phyloP scores from a whole-genome alignment of 306 rosid genomes.

The Canavalia gladiata region DNA sequence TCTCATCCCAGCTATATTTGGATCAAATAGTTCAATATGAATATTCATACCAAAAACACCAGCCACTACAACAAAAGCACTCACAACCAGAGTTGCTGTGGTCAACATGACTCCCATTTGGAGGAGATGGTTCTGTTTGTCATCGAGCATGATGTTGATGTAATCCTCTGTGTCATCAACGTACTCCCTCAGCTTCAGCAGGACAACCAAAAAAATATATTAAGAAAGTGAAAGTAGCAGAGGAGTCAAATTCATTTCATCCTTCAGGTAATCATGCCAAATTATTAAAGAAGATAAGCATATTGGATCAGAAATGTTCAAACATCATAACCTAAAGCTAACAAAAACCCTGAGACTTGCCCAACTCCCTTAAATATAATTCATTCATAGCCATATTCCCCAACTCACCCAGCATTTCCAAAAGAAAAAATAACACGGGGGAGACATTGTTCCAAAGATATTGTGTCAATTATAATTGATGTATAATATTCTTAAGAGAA shows the following conservation, averaged over 20 bases:
- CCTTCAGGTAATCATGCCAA: not conserved
- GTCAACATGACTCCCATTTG: conserved; percentile 99
- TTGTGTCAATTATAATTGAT: too few relatives aligned
- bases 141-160: conserved; percentile 99
- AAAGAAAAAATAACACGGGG: not conserved
- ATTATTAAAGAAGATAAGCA: conserved; percentile 30
- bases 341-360: not conserved
- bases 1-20: conserved; percentile 46
- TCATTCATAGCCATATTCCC: not conserved
- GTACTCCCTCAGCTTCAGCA: conserved; percentile 88
- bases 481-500: not conserved
- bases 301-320: conserved; percentile 15
- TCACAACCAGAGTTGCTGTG: conserved; percentile 90
- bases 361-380: not conserved
- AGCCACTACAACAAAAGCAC: conserved; percentile 92
- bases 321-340: conserved; percentile 33
- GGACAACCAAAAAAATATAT: conserved; percentile 1
- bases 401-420: not conserved
- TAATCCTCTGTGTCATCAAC: conserved; percentile 98
- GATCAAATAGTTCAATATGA: conserved; percentile 68
- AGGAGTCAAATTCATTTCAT: conserved; percentile 21
- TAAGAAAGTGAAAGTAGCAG: not conserved
- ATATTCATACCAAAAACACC: conserved; percentile 95
- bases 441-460: not conserved
- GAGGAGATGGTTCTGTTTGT: conserved; percentile 96